phyloP scores from a whole-genome alignment of 306 rosid species.

The Sphenostylis stenocarpa region DNA sequence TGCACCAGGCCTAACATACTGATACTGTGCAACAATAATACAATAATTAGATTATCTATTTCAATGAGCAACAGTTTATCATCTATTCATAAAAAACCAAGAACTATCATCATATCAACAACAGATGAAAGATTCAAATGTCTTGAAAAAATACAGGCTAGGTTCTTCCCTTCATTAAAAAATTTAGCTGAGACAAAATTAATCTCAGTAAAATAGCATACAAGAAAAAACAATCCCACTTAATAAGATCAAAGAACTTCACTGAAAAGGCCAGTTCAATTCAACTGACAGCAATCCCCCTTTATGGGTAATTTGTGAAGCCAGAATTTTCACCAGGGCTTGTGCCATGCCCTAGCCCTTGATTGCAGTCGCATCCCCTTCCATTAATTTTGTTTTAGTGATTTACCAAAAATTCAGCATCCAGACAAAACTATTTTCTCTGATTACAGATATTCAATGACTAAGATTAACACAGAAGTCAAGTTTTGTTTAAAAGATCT shows the following conservation, averaged over 20 bases:
- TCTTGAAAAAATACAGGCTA: slow-evolving; percentile 2
- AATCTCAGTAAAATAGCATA: background rate
- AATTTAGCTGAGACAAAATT: background rate
- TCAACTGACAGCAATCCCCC: slow-evolving; percentile 13
- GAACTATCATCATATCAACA: background rate
- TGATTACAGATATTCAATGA: background rate
- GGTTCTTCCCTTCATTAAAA: slow-evolving; percentile 13
- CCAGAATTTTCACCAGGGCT: background rate
- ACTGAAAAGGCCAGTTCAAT: background rate
- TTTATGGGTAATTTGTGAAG: background rate
- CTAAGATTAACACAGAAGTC: background rate
- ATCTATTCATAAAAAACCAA: slow-evolving; percentile 11
- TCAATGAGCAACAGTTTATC: slow-evolving; percentile 8
- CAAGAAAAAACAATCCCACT: background rate
- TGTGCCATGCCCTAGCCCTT: background rate
- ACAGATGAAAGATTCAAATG: slow-evolving; percentile 13
- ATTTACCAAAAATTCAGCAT: slow-evolving; percentile 19
- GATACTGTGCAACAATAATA: slow-evolving; percentile 58
- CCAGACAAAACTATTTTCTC: background rate
- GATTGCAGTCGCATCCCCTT: background rate
- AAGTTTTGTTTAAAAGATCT: background rate
- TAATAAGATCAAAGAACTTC: background rate
- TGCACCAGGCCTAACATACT: slow-evolving; percentile 99
- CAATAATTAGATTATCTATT: slow-evolving; percentile 18
- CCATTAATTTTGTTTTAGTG: background rate